Percentiles rank a stretch among this genome's conserved stretches.
phyloP scores from a whole-genome alignment of 495 filamentous ascomycete species.

The Letharia columbiana region DNA sequence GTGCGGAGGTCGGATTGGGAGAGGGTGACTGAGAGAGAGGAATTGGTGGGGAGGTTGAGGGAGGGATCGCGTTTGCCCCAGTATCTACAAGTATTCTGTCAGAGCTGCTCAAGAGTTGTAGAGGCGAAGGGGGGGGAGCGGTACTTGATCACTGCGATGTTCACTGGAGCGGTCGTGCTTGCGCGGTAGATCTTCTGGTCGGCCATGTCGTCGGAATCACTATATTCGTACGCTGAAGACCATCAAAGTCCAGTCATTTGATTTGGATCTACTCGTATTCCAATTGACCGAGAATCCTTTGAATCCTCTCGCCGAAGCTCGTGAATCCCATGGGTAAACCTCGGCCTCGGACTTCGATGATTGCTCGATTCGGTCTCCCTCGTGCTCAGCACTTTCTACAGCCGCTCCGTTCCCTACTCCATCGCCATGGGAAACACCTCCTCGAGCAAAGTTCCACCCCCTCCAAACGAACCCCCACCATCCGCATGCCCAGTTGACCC shows the following conservation, averaged over 20 bases:
- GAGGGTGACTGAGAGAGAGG: conserved; percentile 90
- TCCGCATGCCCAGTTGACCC: conserved; percentile 78
- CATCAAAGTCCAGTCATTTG: neutral
- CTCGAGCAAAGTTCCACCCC: conserved; percentile 4
- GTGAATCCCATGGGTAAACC: neutral
- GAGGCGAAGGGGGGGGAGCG: conserved; percentile 23
- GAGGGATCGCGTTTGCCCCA: conserved; percentile 94
- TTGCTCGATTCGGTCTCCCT: neutral
- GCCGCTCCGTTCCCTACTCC: neutral
- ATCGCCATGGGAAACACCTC: conserved; percentile 19
- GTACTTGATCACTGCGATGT: conserved; percentile 98
- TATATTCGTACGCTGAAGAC: neutral
- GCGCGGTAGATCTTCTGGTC: conserved; percentile 64
- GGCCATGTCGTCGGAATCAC: conserved; percentile 16
- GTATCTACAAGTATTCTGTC: conserved; percentile 50
- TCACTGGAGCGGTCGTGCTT: conserved; percentile 93
- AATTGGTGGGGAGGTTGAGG: conserved; percentile 95
- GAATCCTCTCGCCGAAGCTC: neutral
- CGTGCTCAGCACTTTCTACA: neutral
- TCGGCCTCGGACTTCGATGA: neutral
- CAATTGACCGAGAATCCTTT: neutral
- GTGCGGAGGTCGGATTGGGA: conserved; percentile 90
- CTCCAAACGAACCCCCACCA: conserved; percentile 30
- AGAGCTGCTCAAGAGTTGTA: conserved; percentile 17
- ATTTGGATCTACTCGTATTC: neutral